Evolutionary conservation across 2,329 filamentous ascomycete species (phyloP).

Genomic region (Penicillium vulpinum): DNA sequence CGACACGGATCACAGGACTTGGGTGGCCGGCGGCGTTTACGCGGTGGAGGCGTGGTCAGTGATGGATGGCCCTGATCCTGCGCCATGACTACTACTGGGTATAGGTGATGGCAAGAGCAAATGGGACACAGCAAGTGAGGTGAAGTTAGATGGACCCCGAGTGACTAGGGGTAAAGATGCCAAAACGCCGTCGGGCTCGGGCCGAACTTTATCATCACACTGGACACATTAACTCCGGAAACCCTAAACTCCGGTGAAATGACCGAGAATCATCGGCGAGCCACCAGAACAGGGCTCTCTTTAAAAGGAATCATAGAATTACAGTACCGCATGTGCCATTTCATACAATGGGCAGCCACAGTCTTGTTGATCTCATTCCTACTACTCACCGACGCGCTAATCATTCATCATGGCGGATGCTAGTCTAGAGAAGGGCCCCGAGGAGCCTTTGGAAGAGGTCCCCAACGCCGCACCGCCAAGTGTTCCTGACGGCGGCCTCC

Average conservation of each 20-base stretch:
- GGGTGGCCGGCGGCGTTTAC: neutral
- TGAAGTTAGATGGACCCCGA: no score
- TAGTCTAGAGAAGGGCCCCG: neutral
- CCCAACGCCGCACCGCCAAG: neutral
- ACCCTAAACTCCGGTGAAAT: neutral
- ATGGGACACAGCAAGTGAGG: neutral
- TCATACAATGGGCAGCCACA: neutral
- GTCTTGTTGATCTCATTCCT: neutral
- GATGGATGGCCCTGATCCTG: neutral
- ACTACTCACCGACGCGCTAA: neutral
- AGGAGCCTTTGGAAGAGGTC: neutral
- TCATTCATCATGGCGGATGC: neutral
- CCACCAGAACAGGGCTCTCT: neutral
- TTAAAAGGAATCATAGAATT: neutral
- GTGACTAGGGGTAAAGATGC: no score
- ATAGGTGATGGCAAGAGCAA: neutral
- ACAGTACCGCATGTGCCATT: neutral
- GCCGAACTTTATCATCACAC: neutral
- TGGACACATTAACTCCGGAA: neutral
- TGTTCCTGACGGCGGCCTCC: neutral
- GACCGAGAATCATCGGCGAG: neutral
- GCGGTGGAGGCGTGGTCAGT: neutral
- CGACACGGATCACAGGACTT: neutral
- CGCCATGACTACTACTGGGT: neutral
- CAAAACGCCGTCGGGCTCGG: neutral